These are phyloP conservation scores for Coniochaeta sp. DNA, from an alignment of 2,329 filamentous ascomycete genomes.

Conservation along the genomic window DNA sequence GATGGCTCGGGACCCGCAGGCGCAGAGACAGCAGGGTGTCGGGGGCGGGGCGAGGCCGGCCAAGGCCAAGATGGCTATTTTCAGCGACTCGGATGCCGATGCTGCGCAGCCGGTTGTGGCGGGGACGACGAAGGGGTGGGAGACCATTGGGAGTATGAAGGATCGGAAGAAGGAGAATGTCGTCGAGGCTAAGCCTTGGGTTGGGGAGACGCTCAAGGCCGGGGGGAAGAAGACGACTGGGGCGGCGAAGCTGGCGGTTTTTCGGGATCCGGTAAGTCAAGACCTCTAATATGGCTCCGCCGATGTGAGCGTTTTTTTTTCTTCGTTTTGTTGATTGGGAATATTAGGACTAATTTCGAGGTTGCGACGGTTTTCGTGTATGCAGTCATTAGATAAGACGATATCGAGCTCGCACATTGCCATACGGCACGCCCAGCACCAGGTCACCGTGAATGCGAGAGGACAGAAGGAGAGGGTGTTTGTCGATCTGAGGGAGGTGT, in stretches of 20 bases:
- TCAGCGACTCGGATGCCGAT: constrained; percentile 65
- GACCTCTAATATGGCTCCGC: constrained; percentile 19
- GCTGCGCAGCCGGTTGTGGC: constrained; percentile 45
- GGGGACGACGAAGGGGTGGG: constrained; percentile 66
- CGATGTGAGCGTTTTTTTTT: constrained; percentile 30
- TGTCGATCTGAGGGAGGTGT: constrained; percentile 78
- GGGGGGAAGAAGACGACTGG: constrained; percentile 68
- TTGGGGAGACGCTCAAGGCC: constrained; percentile 80
- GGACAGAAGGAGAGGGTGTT: constrained; percentile 81
- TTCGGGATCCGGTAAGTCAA: constrained; percentile 87
- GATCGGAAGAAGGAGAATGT: constrained; percentile 93
- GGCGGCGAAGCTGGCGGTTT: constrained; percentile 78
- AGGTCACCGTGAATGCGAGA: constrained; percentile 76
- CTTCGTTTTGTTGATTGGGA: constrained; percentile 69
- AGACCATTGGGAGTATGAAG: constrained; percentile 77
- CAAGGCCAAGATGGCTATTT: constrained; percentile 81
- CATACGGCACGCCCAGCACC: constrained; percentile 63
- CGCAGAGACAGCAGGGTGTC: constrained; percentile 38
- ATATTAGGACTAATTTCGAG: constrained; percentile 85
- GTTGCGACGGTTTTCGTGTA: constrained; percentile 28
- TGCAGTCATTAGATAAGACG: constrained; percentile 51
- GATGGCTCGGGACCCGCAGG: constrained; percentile 56
- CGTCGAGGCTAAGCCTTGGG: constrained; percentile 82
- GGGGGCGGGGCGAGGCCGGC: constrained; percentile 51
- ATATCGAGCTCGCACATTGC: constrained; percentile 56